Base-by-base conservation (phyloP, 1,284 basidiomycete species). In the Flammula alnicola region DNA sequence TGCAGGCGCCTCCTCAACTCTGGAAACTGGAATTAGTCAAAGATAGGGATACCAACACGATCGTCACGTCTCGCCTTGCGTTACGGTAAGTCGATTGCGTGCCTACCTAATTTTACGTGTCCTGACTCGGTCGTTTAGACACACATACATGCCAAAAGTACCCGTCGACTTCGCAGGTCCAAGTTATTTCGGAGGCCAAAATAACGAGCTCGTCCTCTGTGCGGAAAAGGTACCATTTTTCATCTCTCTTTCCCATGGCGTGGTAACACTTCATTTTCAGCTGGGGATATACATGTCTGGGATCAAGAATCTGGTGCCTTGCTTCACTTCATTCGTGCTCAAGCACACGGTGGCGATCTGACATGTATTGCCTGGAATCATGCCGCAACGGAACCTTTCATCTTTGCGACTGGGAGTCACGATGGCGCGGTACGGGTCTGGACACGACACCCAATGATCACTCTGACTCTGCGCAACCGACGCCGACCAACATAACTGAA, bases 241-340 rank as follows among this genome's bases (percentile, higher is more conserved):
- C 29, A 20, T 5, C 12, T 20, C 23, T 11, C 7, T 31, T 0
- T 26, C 19, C 7, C n/a, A 12, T 9, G 17, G 17, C 41, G 27
- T 36, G 12, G 14, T 17, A 17, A 9, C 23, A 23, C 16, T 25
- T 23, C 10, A 17, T 12, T 49, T n/a, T n/a, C n/a, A 90, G 88
- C 78, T 54, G 88, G 89, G 1, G 86, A 90, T 59, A 83, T 91
- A 23, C 84, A 89, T 59, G 87, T 91, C n/a, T 91, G 89, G 89
- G 88, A 91, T 61, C 79, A 83, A 49, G 85, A 89, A 66, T 86
- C 85, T 6, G 89, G 79, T 7, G 76, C 80, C 16, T 66, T 86
- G 2, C 69, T 91, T 3, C 86, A 87, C 52, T 78, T 83, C 56
- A 75, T 91, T 51, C 80, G 78, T 16, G 76, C 81, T 26, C 80